Conservation (phyloP, 2,329 filamentous ascomycete genomes). For the Mycocentrospora acerina region DNA sequence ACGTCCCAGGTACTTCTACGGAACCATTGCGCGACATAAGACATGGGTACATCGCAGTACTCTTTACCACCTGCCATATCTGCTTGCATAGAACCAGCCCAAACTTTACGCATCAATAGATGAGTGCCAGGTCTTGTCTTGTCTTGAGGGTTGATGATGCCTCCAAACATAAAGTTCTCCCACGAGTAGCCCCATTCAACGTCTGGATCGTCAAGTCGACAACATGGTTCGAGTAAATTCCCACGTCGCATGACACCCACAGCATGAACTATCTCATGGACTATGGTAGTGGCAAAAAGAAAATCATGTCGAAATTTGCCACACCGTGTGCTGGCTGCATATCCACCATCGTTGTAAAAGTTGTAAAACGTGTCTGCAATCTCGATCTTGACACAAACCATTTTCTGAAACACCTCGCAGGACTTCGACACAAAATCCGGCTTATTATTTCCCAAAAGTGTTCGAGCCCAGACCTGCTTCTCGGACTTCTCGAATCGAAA, state of each 20-base stretch:
- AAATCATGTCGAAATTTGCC: slow-evolving; percentile 40
- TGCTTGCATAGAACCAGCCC: slow-evolving; percentile 18
- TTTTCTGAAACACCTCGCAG: slow-evolving; percentile 14
- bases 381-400: slow-evolving; percentile 21
- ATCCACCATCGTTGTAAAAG: slow-evolving; percentile 24
- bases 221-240: slow-evolving; percentile 26
- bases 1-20: slow-evolving; percentile 33
- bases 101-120: slow-evolving; percentile 32
- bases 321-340: slow-evolving; percentile 22
- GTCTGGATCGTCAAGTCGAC: slow-evolving; percentile 25
- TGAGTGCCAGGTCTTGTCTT: slow-evolving; percentile 15
- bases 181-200: slow-evolving; percentile 39
- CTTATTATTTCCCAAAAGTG: slow-evolving; percentile 6
- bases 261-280: slow-evolving; percentile 40
- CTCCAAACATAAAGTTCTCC: slow-evolving; percentile 41
- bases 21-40: slow-evolving; percentile 41
- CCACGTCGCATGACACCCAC: slow-evolving; percentile 36
- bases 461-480: slow-evolving; percentile 25
- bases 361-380: slow-evolving; percentile 18
- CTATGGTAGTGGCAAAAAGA: slow-evolving; percentile 28
- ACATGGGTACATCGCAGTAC: slow-evolving; percentile 33
- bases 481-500: slow-evolving; percentile 19
- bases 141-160: slow-evolving; percentile 34
- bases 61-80: slow-evolving; percentile 27
- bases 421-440: slow-evolving; percentile 12